Conservation (phyloP, 2,329 filamentous ascomycete genomes). For the Penicillium glabrum region DNA sequence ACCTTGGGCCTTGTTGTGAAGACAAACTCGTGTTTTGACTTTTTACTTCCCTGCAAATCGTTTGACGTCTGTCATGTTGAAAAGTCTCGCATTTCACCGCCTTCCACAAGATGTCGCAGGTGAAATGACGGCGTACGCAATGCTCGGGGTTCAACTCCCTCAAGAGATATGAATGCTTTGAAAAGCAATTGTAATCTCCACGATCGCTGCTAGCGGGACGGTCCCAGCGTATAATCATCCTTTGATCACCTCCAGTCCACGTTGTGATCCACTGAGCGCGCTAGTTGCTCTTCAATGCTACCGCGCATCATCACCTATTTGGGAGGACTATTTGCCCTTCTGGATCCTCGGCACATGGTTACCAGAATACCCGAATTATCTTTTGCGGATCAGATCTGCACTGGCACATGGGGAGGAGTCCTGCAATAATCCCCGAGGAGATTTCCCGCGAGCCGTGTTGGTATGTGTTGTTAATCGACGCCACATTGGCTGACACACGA, state of each 20-base stretch:
- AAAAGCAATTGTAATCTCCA: background rate
- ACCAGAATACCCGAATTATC: background rate
- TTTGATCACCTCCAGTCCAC: background rate
- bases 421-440: background rate
- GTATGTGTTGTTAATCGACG: background rate
- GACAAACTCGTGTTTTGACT: background rate
- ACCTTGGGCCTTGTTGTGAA: background rate
- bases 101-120: too few species aligned
- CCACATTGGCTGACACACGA: background rate
- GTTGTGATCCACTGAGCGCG: background rate
- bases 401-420: background rate
- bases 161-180: background rate
- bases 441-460: background rate
- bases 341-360: background rate
- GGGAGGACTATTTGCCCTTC: background rate
- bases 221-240: conserved; percentile 4
- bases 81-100: background rate
- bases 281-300: conserved; percentile 2
- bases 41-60: background rate
- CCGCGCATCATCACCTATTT: background rate
- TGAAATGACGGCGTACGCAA: background rate
- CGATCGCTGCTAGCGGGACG: conserved; percentile 20
- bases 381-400: background rate
- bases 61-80: background rate
- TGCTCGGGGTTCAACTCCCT: background rate